A percentile compares a stretch with the other conserved stretches of the same genome.
phyloP scores from a whole-genome alignment of 495 filamentous ascomycete species.

The Tuber borchii region DNA sequence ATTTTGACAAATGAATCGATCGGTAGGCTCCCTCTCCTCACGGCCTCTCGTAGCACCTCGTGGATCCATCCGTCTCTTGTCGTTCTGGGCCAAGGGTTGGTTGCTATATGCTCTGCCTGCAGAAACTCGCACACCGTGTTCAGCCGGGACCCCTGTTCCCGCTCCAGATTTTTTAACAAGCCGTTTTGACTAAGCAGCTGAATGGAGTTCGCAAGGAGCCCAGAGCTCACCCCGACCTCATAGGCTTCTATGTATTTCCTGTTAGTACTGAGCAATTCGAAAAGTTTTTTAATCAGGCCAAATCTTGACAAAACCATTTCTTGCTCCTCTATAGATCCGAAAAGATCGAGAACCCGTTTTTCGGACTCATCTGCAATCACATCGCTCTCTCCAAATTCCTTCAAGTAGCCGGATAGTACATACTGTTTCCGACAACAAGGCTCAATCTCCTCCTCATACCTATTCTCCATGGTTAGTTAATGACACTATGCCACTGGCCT shows the following conservation, averaged over 20 bases:
- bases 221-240: conserved; percentile 9
- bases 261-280: not conserved
- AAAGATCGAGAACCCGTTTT: no score
- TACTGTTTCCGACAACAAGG: not conserved
- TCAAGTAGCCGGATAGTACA: no score
- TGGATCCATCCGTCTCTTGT: not conserved
- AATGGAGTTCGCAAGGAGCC: conserved; percentile 17
- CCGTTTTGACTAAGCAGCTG: not conserved
- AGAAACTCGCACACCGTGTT: conserved; percentile 8
- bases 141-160: not conserved
- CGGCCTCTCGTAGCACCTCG: not conserved
- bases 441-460: conserved; percentile 9
- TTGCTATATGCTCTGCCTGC: not conserved
- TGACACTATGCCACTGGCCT: not conserved
- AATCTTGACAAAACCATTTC: conserved; percentile 9
- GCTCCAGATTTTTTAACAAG: not conserved
- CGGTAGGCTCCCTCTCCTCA: no score
- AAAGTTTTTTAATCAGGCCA: conserved; percentile 21
- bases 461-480: conserved; percentile 5
- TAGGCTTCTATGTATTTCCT: conserved; percentile 15
- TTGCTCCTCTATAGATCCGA: conserved; percentile 8
- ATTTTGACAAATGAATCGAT: no score
- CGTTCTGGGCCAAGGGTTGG: not conserved
- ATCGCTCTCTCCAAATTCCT: no score
- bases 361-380: no score